Conservation (phyloP, 148 eudicot species). For the Oxyria digyna region DNA sequence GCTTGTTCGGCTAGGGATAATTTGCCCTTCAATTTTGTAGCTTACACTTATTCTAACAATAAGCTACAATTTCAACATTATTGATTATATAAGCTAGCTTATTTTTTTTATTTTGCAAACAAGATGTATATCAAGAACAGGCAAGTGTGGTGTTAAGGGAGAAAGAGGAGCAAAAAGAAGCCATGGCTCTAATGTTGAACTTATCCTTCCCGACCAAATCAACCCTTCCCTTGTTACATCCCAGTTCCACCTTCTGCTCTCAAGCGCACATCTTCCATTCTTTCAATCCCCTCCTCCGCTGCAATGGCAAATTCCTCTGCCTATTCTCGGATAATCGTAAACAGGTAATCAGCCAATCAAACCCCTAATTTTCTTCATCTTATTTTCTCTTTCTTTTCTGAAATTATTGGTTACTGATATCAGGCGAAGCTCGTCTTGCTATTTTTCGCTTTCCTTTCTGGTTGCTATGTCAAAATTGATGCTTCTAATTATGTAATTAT, state of each 20-base stretch:
- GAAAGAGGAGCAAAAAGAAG: background rate
- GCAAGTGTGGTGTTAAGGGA: background rate
- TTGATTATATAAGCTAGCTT: too few relatives aligned
- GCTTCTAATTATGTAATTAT: too few relatives aligned
- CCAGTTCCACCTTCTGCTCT: constrained; percentile 13
- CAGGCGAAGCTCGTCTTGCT: background rate
- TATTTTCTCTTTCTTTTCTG: background rate
- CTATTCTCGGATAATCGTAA: constrained; percentile 59
- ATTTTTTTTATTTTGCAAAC: too few relatives aligned
- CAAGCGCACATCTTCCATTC: constrained; percentile 6
- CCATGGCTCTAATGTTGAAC: constrained; percentile 4
- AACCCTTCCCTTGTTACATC: background rate
- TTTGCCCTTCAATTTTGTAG: too few relatives aligned
- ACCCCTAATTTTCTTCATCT: background rate
- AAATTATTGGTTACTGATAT: background rate
- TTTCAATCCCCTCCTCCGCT: constrained; percentile 20
- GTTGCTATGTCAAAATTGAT: background rate
- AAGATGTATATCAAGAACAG: background rate
- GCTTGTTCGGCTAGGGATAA: too few relatives aligned
- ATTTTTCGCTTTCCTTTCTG: background rate
- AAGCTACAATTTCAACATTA: too few relatives aligned
- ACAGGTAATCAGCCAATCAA: constrained; percentile 27
- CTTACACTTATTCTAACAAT: too few relatives aligned
- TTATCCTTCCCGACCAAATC: background rate
- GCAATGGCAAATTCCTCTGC: constrained; percentile 41